phyloP scores from a whole-genome alignment of 768 basidiomycete genomes.

The Phlebiopsis gigantea region DNA sequence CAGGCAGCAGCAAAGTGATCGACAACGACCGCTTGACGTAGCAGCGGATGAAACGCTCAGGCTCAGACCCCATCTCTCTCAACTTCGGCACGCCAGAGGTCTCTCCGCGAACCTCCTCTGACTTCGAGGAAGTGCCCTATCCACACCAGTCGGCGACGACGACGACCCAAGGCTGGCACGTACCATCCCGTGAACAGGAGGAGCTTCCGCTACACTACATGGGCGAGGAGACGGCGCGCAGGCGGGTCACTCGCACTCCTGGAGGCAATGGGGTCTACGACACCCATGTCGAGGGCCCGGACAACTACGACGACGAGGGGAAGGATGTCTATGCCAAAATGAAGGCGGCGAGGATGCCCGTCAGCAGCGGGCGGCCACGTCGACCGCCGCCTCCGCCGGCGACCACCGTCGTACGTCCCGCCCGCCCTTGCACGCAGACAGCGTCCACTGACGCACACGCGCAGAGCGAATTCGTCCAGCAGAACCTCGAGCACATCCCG shows the following conservation, averaged over 20 bases:
- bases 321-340: constrained; percentile 57
- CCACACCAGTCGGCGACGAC: constrained; percentile 30
- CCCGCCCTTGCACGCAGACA: constrained; percentile 7
- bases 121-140: constrained; percentile 68
- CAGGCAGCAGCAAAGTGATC: constrained; percentile 5
- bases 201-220: constrained; percentile 49
- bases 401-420: constrained; percentile 37
- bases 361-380: constrained; percentile 50
- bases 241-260: constrained; percentile 36
- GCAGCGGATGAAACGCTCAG: constrained; percentile 12
- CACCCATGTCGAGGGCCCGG: constrained; percentile 24
- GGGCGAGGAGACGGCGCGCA: constrained; percentile 44
- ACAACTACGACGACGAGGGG: constrained; percentile 52
- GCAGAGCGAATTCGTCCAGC: constrained; percentile 70
- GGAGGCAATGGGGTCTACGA: constrained; percentile 23
- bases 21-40: neutral
- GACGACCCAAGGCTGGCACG: constrained; percentile 21
- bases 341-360: constrained; percentile 25
- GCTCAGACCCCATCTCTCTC: constrained; percentile 59
- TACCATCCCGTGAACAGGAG: constrained; percentile 29
- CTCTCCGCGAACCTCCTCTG: constrained; percentile 49
- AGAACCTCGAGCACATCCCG: constrained; percentile 74
- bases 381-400: constrained; percentile 61
- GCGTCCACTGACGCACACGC: neutral
- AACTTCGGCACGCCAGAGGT: constrained; percentile 55